phyloP scores from a whole-genome alignment of 371 early-diverging fungal genomes.

The Dipsacomyces acuminosporus region DNA sequence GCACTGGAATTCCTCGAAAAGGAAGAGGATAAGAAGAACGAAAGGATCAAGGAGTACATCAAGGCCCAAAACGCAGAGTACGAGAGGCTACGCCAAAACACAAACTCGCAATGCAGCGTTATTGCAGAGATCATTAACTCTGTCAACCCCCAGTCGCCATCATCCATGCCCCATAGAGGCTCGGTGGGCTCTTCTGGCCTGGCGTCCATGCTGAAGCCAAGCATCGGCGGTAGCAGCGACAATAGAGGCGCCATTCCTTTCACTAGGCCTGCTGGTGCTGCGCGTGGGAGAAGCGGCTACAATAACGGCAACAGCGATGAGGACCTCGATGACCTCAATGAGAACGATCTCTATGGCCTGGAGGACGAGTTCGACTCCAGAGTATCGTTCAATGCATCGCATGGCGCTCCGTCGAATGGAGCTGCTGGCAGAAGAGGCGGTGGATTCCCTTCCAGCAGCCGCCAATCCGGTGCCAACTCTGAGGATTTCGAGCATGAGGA shows the following conservation, averaged over 20 bases:
- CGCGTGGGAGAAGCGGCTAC: background rate
- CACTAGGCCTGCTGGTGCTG: background rate
- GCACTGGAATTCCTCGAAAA: constrained; percentile 23
- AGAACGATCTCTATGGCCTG: too few relatives aligned
- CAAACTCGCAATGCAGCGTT: constrained; percentile 19
- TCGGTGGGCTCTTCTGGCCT: constrained; percentile 30
- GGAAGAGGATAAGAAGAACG: constrained; percentile 24
- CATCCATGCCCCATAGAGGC: constrained; percentile 2
- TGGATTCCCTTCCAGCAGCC: background rate
- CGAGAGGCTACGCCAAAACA: constrained; percentile 13
- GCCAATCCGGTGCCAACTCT: constrained; percentile 16
- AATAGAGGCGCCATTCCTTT: constrained; percentile 9
- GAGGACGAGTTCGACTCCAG: too few relatives aligned
- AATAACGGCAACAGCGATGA: background rate
- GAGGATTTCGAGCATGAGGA: constrained; percentile 21
- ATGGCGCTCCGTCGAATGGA: too few relatives aligned
- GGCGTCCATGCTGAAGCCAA: constrained; percentile 38
- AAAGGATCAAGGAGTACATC: constrained; percentile 32
- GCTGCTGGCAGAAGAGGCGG: too few relatives aligned
- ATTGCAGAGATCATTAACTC: constrained; percentile 22
- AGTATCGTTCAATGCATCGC: too few relatives aligned
- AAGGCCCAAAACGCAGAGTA: constrained; percentile 29
- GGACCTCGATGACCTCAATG: constrained; percentile 3
- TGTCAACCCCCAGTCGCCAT: constrained; percentile 16
- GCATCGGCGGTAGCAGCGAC: constrained; percentile 1